phyloP scores from a whole-genome alignment of 208 protist genomes.

The Novymonas esmeraldas region DNA sequence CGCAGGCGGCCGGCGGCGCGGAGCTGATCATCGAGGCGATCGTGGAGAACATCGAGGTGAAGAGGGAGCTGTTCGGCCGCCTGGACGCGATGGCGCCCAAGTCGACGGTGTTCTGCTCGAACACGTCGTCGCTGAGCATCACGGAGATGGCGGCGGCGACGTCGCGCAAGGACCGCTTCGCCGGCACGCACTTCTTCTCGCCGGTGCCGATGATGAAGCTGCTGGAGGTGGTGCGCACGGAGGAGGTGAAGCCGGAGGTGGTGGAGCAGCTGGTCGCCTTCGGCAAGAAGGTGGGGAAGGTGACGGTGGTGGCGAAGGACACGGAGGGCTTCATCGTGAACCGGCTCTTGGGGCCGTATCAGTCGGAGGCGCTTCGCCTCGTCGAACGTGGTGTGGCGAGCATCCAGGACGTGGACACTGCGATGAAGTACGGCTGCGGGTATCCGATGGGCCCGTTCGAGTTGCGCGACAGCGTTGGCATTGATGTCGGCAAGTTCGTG shows the following conservation, averaged over 20 bases:
- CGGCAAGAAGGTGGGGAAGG: constrained; percentile 65
- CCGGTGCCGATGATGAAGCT: constrained; percentile 92
- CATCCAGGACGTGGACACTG: constrained; percentile 80
- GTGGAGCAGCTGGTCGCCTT: constrained; percentile 53
- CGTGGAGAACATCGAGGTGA: constrained; percentile 64
- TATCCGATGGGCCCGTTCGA: constrained; percentile 92
- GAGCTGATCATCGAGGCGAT: constrained; percentile 75
- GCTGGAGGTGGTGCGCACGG: constrained; percentile 83
- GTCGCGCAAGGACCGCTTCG: constrained; percentile 65
- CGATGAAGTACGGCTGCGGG: constrained; percentile 90
- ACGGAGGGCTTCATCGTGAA: constrained; percentile 93
- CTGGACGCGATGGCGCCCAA: constrained; percentile 58
- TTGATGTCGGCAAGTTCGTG: constrained; percentile 77
- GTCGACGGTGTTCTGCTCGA: constrained; percentile 83
- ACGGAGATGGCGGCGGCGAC: constrained; percentile 62
- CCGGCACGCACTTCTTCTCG: constrained; percentile 91
- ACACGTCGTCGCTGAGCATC: constrained; percentile 85
- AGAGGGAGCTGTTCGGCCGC: constrained; percentile 56
- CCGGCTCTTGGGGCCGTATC: constrained; percentile 84
- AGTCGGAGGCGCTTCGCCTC: constrained; percentile 75
- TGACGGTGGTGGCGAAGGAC: constrained; percentile 71
- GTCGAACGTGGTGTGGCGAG: constrained; percentile 82
- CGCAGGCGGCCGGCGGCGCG: constrained; percentile 33
- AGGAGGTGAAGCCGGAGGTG: constrained; percentile 53
- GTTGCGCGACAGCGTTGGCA: constrained; percentile 75